These are phyloP conservation scores for Melampsora larici-populina DNA, from an alignment of 1,284 basidiomycete genomes.

Conservation along the genomic window DNA sequence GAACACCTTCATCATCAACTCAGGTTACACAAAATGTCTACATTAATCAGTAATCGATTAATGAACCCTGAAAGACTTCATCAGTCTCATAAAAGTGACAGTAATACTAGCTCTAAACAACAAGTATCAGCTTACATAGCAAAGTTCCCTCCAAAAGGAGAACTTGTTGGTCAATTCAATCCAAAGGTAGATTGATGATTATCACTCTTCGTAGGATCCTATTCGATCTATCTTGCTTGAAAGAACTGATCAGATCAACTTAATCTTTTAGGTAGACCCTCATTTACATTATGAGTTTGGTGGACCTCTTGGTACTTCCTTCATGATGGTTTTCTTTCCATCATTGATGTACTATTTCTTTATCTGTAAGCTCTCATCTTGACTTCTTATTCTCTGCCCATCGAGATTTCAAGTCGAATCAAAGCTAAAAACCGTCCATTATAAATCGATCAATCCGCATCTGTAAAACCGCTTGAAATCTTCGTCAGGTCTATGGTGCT, in stretches of 20 bases:
- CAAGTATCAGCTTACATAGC: not conserved
- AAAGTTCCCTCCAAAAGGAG: not conserved
- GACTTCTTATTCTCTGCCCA: slow-evolving; percentile 67
- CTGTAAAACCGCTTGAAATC: slow-evolving; percentile 44
- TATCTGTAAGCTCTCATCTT: slow-evolving; percentile 65
- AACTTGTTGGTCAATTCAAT: slow-evolving; percentile 17
- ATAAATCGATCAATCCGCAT: not conserved
- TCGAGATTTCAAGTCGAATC: slow-evolving; percentile 10
- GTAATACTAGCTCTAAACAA: not conserved
- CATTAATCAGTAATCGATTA: not conserved
- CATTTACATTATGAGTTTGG: slow-evolving; percentile 66
- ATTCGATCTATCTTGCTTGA: not conserved
- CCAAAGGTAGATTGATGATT: not conserved
- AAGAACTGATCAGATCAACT: not conserved
- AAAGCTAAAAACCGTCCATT: not conserved
- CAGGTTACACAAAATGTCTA: not conserved
- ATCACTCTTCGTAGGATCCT: not conserved
- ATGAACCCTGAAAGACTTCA: slow-evolving; percentile 1
- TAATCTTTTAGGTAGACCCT: slow-evolving; percentile 9
- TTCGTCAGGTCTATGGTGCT: slow-evolving; percentile 45
- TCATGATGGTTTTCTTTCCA: slow-evolving; percentile 94
- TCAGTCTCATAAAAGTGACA: not conserved
- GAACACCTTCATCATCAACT: not conserved
- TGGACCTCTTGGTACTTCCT: slow-evolving; percentile 81
- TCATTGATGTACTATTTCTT: slow-evolving; percentile 95